Base-by-base conservation (phyloP, 2,329 filamentous ascomycete species). In the Ophiosphaerella herpotricha region DNA sequence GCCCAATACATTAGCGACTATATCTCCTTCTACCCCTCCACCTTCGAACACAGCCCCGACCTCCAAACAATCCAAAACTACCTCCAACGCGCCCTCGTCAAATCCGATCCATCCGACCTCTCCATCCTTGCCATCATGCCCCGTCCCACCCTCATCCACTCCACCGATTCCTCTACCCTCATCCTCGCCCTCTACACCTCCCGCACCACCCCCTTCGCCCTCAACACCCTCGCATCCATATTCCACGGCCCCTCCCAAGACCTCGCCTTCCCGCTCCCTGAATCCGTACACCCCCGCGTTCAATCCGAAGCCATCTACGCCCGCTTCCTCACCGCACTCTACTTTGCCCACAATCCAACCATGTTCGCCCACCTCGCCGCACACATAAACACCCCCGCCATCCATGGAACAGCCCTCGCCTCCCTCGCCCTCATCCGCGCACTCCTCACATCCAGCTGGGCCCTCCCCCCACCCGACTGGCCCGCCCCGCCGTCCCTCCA, bases 1-100 rank as follows among this genome's bases (percentile, higher is more conserved):
- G 82, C 82, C 55, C 77, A 80, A 40, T 86, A 86, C 64, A 74
- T 85, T 39, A 77, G 81, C 32, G 78, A 78, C 48, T 86, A 85
- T 62, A 80, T 79, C 7, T 76, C 78, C 29, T 70, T 70, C 3
- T 85, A 84, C 46, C 80, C 81, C 2, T 77, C 80, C 26, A 80
- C 85, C 61, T 78, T 84, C 45, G 72, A 84, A 32, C 74, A 76
- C 26, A 77, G 75, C 35, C 58, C 70, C 5, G 70, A 77, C 40
- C 67, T 79, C 36, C 71, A 77, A 37, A 67, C 71, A 16, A 77
- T 84, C 37, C 70, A 80, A 12, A 63, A 72, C n/a, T 76, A 78
- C 16, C 74, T 85, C 8, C 67, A 74, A 13, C 67, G 73, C 35
- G 76, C 78, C 24, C 81, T 81, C 7, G 80, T 81, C 1, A 77